A percentile compares a stretch with the other conserved stretches of the same genome.
These are phyloP conservation scores for Pythium plurisporium DNA, from an alignment of 352 stramenopile species.

Conservation along the genomic window DNA sequence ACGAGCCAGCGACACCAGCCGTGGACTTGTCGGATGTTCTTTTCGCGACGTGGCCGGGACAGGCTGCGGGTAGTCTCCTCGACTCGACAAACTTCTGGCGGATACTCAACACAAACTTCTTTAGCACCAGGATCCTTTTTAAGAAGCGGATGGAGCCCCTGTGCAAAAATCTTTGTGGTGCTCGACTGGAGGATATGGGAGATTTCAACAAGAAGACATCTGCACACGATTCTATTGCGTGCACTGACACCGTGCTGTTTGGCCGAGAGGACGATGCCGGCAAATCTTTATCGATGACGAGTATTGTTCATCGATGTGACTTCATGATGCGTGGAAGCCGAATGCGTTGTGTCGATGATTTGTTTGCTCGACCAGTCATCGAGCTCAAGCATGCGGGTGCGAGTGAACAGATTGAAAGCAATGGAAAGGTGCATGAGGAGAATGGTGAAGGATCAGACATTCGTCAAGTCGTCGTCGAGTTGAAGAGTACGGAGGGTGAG, in stretches of 20 bases:
- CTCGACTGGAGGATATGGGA: conserved; percentile 60
- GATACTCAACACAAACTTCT: conserved; percentile 66
- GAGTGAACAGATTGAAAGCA: neutral
- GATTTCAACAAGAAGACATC: conserved; percentile 39
- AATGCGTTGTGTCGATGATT: conserved; percentile 53
- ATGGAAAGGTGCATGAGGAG: neutral
- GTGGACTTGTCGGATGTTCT: conserved; percentile 63
- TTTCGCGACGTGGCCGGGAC: conserved; percentile 77
- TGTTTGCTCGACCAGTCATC: conserved; percentile 40
- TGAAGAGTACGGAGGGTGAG: conserved; percentile 18
- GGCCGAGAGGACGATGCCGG: conserved; percentile 32
- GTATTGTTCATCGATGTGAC: conserved; percentile 69
- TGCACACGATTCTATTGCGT: conserved; percentile 48
- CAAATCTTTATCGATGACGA: conserved; percentile 38
- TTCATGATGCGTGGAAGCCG: conserved; percentile 74
- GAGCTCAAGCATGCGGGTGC: conserved; percentile 30
- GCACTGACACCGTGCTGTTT: conserved; percentile 60
- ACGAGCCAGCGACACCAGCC: conserved; percentile 22
- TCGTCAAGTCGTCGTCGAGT: conserved; percentile 8
- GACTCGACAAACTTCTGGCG: conserved; percentile 80
- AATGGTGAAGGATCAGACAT: neutral
- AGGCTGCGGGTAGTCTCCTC: conserved; percentile 62
- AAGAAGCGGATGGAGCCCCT: conserved; percentile 75
- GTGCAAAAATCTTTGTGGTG: conserved; percentile 58
- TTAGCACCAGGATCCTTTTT: conserved; percentile 46